Conservation (phyloP, 2,329 filamentous ascomycete genomes). For the Sclerotinia subarctica region DNA sequence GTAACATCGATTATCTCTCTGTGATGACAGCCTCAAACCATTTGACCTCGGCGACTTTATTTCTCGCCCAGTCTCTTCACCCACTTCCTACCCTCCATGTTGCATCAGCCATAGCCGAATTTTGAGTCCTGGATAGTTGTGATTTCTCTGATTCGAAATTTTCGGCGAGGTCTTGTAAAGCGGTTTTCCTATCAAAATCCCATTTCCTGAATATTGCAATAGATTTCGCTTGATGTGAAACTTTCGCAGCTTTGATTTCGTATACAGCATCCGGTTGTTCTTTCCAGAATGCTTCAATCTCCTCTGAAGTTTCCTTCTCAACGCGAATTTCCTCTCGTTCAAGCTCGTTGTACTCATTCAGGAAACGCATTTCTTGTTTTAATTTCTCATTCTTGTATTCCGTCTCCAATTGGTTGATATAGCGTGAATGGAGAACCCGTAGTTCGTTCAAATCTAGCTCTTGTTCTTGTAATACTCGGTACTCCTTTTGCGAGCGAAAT, state of each 20-base stretch:
- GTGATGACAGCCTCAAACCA: slow-evolving; percentile 1
- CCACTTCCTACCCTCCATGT: no score
- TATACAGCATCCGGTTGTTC: slow-evolving; percentile 38
- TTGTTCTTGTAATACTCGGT: slow-evolving; percentile 37
- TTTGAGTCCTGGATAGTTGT: neutral
- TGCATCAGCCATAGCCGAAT: no score
- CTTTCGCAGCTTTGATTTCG: slow-evolving; percentile 44
- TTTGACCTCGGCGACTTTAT: neutral
- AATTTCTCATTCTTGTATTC: slow-evolving; percentile 37
- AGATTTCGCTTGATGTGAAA: neutral
- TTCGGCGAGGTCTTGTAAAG: neutral
- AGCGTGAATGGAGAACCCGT: slow-evolving; percentile 24
- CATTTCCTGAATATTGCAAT: neutral
- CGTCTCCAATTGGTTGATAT: slow-evolving; percentile 37
- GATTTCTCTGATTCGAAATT: neutral
- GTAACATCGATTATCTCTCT: neutral
- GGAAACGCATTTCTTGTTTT: slow-evolving; percentile 40
- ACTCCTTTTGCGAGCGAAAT: slow-evolving; percentile 42
- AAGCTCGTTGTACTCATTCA: slow-evolving; percentile 44
- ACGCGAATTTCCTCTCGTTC: slow-evolving; percentile 43
- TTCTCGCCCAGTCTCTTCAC: slow-evolving; percentile 4
- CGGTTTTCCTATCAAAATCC: neutral
- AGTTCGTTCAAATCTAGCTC: slow-evolving; percentile 37
- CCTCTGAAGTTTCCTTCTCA: slow-evolving; percentile 45
- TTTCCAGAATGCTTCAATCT: slow-evolving; percentile 43